Base-by-base conservation (phyloP, 1,139 yeast genomes). In the Yamadazyma dushanensis region DNA sequence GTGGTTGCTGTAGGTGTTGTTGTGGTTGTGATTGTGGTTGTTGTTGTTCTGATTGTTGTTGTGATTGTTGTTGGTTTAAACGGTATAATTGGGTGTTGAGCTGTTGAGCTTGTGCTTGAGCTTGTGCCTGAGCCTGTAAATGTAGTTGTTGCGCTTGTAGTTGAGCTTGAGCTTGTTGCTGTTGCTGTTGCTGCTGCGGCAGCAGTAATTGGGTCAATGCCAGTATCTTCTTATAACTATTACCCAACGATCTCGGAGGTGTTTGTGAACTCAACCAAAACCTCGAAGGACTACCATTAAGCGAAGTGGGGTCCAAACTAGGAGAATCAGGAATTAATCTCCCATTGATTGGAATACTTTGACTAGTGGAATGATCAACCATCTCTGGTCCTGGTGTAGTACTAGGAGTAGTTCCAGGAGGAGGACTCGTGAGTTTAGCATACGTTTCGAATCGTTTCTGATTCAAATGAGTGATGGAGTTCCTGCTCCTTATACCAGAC, bases 281-380 rank as follows among this genome's bases (percentile, higher is more conserved):
- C 32, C 76, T 54, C 5, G 80, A 74, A 1, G 83, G 83, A 3
- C 80, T 74, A 1, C 77, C 78, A 3, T 75, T 74, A 14, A 76
- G 36, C 3, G 80, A 75, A 1, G 73, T 65, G 2, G 83, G 81
- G 37, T 64, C 71, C 39, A 76, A 56, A 40, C 61, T 64, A 1
- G 82, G 82, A 2, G 79, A 73, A 40, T 73, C 79, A 0, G 82
- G 80, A 6, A 37, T 34, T 16, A 39, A 36, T 34, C 37, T 43
- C 27, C 25, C 37, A 15, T 48, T 49, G 23, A 62, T 56, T 4
- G 72, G 70, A 16, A 62, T 61, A 37, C 56, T 51, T 41, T 56
- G 63, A 8, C 55, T 31, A 2, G 56, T 47, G 9, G 59, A 43
- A 39, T 47, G 52, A 31, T 41, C 41, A 28, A 43, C 23, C 31